These are phyloP conservation scores for Vigna reflexopilosa DNA, from an alignment of 306 rosid species.

Conservation along the genomic window DNA sequence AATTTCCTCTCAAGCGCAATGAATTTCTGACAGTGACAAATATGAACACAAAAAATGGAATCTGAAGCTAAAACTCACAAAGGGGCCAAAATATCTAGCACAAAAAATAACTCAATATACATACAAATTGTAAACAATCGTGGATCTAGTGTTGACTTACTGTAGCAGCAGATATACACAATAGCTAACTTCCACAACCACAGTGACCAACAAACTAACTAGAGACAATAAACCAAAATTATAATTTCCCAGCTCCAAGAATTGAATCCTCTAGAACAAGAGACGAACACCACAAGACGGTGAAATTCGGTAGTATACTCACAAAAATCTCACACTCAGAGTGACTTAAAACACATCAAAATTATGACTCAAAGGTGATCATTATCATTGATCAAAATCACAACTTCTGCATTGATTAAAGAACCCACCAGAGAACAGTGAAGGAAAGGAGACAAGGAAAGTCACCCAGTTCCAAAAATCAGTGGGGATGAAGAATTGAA, in stretches of 20 bases:
- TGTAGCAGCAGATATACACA: slow-evolving; percentile 8
- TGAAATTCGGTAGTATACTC: neutral
- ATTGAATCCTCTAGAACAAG: neutral
- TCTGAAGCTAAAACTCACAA: slow-evolving; percentile 8
- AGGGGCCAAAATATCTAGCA: neutral
- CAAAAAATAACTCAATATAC: slow-evolving; percentile 14
- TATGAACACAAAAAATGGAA: slow-evolving; percentile 12
- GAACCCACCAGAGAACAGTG: neutral
- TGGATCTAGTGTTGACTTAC: slow-evolving; percentile 16
- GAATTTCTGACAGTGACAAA: slow-evolving; percentile 1
- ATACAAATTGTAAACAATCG: neutral
- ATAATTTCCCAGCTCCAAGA: slow-evolving; percentile 5
- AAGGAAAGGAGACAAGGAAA: neutral
- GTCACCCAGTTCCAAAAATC: slow-evolving; percentile 29
- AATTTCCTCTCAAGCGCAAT: slow-evolving; percentile 24
- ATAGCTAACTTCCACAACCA: neutral
- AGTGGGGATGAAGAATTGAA: slow-evolving; percentile 21
- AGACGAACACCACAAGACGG: slow-evolving; percentile 15
- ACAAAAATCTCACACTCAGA: neutral
- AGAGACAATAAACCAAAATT: neutral
- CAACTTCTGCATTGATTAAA: slow-evolving; percentile 16
- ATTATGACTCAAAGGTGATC: neutral
- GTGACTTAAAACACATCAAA: slow-evolving; percentile 12
- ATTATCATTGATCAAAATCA: slow-evolving; percentile 32
- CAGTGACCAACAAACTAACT: slow-evolving; percentile 28